Percentiles rank a stretch among this genome's conserved stretches.
Evolutionary conservation across 2,329 filamentous ascomycete genomes (phyloP).

Genomic region (Botrytis galanthina): DNA sequence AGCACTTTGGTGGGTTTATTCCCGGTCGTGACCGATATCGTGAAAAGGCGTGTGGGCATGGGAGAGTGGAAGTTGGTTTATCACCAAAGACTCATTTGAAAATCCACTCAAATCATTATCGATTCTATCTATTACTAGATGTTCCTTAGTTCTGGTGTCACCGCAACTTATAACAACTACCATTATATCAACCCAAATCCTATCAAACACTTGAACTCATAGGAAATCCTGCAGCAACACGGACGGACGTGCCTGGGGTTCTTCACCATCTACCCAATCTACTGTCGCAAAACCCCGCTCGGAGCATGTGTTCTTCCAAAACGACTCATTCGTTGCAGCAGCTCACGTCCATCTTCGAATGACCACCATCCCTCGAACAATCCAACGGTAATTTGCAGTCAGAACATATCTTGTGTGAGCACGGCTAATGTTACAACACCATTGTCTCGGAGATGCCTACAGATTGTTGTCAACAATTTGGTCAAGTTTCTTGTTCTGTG

Average conservation of each 20-base stretch:
- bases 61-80: not conserved
- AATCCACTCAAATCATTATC: not conserved
- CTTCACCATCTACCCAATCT: not conserved
- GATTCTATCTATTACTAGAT: not conserved
- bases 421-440: not conserved
- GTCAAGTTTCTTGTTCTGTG: not conserved
- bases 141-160: not conserved
- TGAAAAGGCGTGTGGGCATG: not conserved
- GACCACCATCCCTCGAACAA: not conserved
- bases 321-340: not conserved
- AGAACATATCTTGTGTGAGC: not conserved
- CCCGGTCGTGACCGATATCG: not conserved
- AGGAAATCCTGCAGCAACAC: not conserved
- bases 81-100: no score
- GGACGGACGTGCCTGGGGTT: not conserved
- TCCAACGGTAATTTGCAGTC: not conserved
- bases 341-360: not conserved
- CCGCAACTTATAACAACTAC: no score
- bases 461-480: not conserved
- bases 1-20: not conserved
- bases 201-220: not conserved
- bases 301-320: not conserved
- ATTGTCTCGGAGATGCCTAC: not conserved
- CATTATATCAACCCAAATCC: not conserved
- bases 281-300: not conserved